Conservation (phyloP, 805 yeast species). For the Blastobotrys muscicola region DNA sequence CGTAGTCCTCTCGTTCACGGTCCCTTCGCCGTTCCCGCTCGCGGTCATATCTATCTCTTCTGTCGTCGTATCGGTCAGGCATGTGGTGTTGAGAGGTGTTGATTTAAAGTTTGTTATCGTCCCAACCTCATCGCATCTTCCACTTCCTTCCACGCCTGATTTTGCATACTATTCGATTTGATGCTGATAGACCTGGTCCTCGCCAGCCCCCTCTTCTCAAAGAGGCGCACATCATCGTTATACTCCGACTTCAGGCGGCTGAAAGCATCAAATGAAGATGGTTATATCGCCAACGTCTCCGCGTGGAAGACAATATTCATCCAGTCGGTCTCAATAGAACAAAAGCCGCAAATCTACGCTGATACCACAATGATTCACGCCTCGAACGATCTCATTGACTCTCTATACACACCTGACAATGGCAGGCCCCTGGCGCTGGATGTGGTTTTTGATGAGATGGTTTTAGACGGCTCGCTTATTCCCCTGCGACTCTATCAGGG, state of each 20-base stretch:
- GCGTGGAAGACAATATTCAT: constrained; percentile 37
- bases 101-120: no score
- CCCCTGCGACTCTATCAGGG: constrained; percentile 18
- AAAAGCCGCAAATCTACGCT: constrained; percentile 18
- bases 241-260: constrained; percentile 40
- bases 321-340: constrained; percentile 11
- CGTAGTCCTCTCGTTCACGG: no score
- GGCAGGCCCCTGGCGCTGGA: constrained; percentile 27
- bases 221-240: constrained; percentile 36
- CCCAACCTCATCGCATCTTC: no score
- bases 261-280: constrained; percentile 37
- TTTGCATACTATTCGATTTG: neutral
- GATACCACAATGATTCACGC: constrained; percentile 22
- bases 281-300: constrained; percentile 39
- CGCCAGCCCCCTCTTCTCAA: constrained; percentile 29
- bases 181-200: constrained; percentile 7
- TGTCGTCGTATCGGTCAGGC: constrained; percentile 1
- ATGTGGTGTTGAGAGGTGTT: no score
- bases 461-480: constrained; percentile 16
- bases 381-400: constrained; percentile 16
- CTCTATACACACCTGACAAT: constrained; percentile 17
- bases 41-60: neutral
- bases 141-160: neutral
- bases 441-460: constrained; percentile 24
- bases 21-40: neutral